These are phyloP conservation scores for Pythium phragmitis DNA, from an alignment of 352 stramenopile genomes.

Conservation along the genomic window DNA sequence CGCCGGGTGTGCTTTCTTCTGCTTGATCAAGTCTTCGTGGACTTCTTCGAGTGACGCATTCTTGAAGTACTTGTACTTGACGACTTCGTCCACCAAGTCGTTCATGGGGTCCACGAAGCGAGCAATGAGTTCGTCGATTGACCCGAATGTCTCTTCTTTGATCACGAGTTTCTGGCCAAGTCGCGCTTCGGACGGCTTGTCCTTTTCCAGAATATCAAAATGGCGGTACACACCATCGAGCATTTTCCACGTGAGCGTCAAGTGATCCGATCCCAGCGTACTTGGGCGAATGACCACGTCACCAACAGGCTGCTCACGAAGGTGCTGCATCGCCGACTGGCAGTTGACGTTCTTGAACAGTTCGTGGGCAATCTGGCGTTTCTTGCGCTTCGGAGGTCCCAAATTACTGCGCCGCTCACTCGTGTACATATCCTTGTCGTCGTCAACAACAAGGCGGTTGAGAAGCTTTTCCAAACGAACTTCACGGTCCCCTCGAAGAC, in stretches of 20 bases:
- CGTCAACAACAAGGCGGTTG: constrained; percentile 69
- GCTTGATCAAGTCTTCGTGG: constrained; percentile 85
- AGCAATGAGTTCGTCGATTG: constrained; percentile 87
- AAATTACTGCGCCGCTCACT: constrained; percentile 27
- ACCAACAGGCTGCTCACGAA: constrained; percentile 74
- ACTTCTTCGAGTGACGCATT: constrained; percentile 66
- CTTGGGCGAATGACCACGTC: constrained; percentile 87
- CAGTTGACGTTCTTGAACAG: constrained; percentile 89
- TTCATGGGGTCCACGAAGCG: constrained; percentile 90
- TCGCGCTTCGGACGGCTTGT: constrained; percentile 84
- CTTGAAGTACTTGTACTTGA: constrained; percentile 88
- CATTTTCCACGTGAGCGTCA: constrained; percentile 90
- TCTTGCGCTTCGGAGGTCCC: constrained; percentile 69
- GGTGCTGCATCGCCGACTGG: constrained; percentile 73
- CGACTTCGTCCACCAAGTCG: constrained; percentile 79
- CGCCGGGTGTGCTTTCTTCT: constrained; percentile 85
- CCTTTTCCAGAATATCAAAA: constrained; percentile 86
- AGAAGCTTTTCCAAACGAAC: constrained; percentile 72
- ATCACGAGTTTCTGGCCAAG: constrained; percentile 81
- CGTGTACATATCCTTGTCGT: constrained; percentile 58
- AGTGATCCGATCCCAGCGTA: constrained; percentile 78
- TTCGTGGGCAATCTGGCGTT: constrained; percentile 82
- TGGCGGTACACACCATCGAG: constrained; percentile 84
- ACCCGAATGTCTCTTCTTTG: constrained; percentile 87
- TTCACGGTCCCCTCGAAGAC: constrained; percentile 67